These are phyloP conservation scores for Thelonectria rubi DNA, from an alignment of 2,329 filamentous ascomycete species.

Conservation along the genomic window DNA sequence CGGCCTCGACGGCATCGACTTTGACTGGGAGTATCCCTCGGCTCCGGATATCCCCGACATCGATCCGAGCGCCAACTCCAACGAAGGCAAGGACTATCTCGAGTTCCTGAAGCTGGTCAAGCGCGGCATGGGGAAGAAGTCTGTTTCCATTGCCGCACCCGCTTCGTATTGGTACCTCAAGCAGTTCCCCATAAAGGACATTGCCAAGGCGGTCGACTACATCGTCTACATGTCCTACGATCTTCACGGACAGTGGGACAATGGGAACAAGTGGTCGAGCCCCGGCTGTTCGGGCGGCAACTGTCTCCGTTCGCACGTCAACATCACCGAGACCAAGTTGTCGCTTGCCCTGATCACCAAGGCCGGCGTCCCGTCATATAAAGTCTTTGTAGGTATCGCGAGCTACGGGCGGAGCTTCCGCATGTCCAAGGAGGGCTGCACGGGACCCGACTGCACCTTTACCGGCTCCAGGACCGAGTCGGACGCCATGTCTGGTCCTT, in stretches of 20 bases:
- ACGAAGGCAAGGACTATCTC: too few relatives aligned
- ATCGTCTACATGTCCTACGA: conserved; percentile 47
- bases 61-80: too few relatives aligned
- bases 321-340: conserved; percentile 47
- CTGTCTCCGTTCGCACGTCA: conserved; percentile 35
- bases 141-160: not conserved
- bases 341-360: conserved; percentile 43
- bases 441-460: conserved; percentile 10
- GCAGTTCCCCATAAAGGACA: not conserved
- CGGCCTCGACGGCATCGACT: too few relatives aligned
- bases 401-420: conserved; percentile 43
- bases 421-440: conserved; percentile 39
- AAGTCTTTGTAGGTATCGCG: conserved; percentile 18
- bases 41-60: too few relatives aligned
- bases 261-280: too few relatives aligned
- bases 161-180: not conserved
- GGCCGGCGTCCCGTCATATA: conserved; percentile 5
- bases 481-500: conserved; percentile 8
- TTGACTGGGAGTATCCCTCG: too few relatives aligned
- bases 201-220: conserved; percentile 18
- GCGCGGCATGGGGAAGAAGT: too few relatives aligned
- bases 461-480: conserved; percentile 13
- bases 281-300: not conserved
- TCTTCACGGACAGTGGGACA: conserved; percentile 41
- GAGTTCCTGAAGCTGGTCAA: too few relatives aligned